These are phyloP conservation scores for Trebouxia sp. DNA, from an alignment of 139 green algal genomes.

Conservation along the genomic window DNA sequence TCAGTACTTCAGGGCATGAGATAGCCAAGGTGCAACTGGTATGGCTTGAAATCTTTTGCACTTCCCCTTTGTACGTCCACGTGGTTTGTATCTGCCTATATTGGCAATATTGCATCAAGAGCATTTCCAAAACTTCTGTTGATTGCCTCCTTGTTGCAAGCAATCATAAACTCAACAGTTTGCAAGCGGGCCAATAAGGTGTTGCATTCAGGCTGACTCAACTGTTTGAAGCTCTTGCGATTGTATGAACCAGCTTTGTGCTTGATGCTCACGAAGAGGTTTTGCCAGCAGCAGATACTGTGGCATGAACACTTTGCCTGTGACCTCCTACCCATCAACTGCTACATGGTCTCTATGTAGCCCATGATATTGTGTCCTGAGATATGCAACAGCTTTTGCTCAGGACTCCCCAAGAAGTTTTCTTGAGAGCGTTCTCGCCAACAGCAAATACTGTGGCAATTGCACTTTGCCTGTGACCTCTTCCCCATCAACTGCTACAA, in stretches of 20 bases:
- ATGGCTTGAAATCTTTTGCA: neutral
- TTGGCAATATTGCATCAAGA: neutral
- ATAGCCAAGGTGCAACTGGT: neutral
- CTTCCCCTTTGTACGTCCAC: neutral
- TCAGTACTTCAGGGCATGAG: neutral
- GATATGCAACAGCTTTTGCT: neutral
- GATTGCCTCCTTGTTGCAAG: too few relatives aligned
- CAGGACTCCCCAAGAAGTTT: slow-evolving; percentile 35
- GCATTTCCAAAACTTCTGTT: too few relatives aligned
- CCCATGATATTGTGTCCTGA: too few relatives aligned
- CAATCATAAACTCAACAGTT: too few relatives aligned
- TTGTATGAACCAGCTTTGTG: too few relatives aligned
- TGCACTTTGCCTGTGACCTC: slow-evolving; percentile 57
- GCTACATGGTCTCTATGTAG: too few relatives aligned
- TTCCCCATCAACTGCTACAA: slow-evolving; percentile 75
- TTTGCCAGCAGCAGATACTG: slow-evolving; percentile 78
- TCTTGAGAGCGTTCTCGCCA: slow-evolving; percentile 59
- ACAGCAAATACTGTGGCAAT: slow-evolving; percentile 75
- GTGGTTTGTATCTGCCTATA: neutral
- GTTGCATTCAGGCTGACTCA: too few relatives aligned
- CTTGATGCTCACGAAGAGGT: too few relatives aligned
- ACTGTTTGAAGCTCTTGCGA: too few relatives aligned
- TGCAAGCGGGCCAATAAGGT: too few relatives aligned
- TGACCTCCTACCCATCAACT: slow-evolving; percentile 76
- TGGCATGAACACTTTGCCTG: slow-evolving; percentile 42